Evolutionary conservation across 2,329 filamentous ascomycete species (phyloP).

Genomic region (Alternaria sp.): DNA sequence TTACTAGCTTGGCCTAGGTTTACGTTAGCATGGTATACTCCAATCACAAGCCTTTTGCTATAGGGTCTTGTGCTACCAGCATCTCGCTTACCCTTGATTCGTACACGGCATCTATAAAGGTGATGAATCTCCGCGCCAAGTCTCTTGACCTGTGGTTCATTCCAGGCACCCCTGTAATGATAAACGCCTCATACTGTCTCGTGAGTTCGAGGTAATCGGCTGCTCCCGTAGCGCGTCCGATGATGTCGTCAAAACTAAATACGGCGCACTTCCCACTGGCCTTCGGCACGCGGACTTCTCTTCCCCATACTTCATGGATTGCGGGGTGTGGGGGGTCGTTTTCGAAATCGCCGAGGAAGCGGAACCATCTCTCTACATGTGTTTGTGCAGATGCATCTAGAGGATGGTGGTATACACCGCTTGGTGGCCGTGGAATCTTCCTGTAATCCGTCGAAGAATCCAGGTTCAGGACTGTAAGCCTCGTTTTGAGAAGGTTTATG

Average conservation of each 20-base stretch:
- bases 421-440: constrained; percentile 91
- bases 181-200: constrained; percentile 87
- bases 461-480: constrained; percentile 88
- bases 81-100: constrained; percentile 64
- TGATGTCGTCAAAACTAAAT: constrained; percentile 93
- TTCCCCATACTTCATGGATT: constrained; percentile 87
- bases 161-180: constrained; percentile 87
- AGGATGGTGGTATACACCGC: constrained; percentile 91
- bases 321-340: constrained; percentile 77
- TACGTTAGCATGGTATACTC: neutral
- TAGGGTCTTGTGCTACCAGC: neutral
- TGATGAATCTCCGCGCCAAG: constrained; percentile 91
- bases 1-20: constrained; percentile 85
- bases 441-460: constrained; percentile 96
- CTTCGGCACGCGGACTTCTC: constrained; percentile 83
- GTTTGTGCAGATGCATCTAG: constrained; percentile 77
- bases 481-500: constrained; percentile 86
- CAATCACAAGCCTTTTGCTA: neutral
- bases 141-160: constrained; percentile 90
- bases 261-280: constrained; percentile 87
- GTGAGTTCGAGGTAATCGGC: constrained; percentile 95
- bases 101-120: constrained; percentile 96
- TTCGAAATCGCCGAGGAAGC: constrained; percentile 85
- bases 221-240: constrained; percentile 85
- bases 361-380: constrained; percentile 95